These are phyloP conservation scores for Arabidopsis lyrata DNA, from an alignment of 441 rosid species.

Conservation along the genomic window DNA sequence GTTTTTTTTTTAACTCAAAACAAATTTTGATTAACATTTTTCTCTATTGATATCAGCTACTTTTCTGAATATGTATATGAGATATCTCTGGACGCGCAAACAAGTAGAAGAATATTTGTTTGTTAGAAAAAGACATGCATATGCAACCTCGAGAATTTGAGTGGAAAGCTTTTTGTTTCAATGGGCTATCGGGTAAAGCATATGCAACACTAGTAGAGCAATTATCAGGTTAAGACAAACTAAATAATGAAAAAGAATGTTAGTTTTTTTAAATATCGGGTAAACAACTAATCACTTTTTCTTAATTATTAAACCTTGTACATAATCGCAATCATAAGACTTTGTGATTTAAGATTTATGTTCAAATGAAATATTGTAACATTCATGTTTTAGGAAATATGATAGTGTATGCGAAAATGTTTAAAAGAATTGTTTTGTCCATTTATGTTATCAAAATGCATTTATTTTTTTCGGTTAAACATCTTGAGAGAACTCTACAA, in stretches of 20 bases:
- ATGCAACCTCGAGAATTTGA: not conserved
- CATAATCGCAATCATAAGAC: not conserved
- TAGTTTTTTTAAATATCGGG: not conserved
- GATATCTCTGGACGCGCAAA: too few species aligned
- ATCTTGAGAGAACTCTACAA: too few species aligned
- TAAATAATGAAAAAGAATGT: not conserved
- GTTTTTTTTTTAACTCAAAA: too few species aligned
- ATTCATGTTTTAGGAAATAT: too few species aligned
- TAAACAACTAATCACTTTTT: not conserved
- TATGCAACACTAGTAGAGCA: not conserved
- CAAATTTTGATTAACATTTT: too few species aligned
- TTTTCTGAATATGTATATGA: not conserved
- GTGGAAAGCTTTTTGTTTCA: not conserved
- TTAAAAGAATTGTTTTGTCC: too few species aligned
- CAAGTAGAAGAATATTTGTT: not conserved
- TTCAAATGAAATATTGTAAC: not conserved
- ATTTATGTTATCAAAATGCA: too few species aligned
- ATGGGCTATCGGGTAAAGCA: too few species aligned
- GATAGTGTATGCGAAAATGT: too few species aligned
- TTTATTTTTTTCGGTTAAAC: too few species aligned
- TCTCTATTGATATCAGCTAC: too few species aligned
- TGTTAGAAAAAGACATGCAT: not conserved
- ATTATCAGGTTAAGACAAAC: not conserved
- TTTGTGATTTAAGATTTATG: not conserved
- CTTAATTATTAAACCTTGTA: not conserved